These are phyloP conservation scores for Stevia rebaudiana DNA, from an alignment of 140 eudicot genomes.

Conservation along the genomic window DNA sequence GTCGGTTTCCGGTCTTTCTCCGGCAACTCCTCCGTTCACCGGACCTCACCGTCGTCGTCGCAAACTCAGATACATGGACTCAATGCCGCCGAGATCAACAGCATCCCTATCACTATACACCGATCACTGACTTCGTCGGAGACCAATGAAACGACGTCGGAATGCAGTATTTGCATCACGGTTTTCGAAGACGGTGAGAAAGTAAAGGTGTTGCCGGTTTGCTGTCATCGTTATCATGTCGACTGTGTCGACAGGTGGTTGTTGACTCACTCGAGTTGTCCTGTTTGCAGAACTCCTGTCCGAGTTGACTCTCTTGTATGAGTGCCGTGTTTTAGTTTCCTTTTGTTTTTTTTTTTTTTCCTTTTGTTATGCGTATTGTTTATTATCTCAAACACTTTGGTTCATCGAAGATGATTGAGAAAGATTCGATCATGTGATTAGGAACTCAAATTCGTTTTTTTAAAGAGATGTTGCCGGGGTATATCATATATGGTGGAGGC, in stretches of 20 bases:
- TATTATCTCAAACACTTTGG: background rate
- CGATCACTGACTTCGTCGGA: background rate
- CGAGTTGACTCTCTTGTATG: conserved; percentile 46
- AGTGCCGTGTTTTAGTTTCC: conserved; percentile 2
- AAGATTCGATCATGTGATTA: conserved; percentile 29
- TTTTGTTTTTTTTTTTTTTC: background rate
- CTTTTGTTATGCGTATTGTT: background rate
- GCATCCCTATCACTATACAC: conserved; percentile 43
- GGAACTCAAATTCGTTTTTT: too few species aligned
- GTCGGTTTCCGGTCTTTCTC: too few species aligned
- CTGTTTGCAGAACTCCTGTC: conserved; percentile 57
- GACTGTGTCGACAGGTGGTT: conserved; percentile 85
- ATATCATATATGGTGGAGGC: too few species aligned
- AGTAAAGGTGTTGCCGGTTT: conserved; percentile 57
- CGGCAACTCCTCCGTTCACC: conserved; percentile 10
- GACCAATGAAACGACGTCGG: conserved; percentile 13
- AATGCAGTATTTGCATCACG: conserved; percentile 73
- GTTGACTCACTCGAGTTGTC: conserved; percentile 53
- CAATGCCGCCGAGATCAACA: conserved; percentile 33
- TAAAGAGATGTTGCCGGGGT: too few species aligned
- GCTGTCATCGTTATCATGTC: conserved; percentile 62
- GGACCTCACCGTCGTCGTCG: conserved; percentile 27
- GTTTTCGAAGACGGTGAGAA: conserved; percentile 56
- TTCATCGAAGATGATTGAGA: conserved; percentile 11
- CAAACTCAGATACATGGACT: conserved; percentile 36